phyloP scores from a whole-genome alignment of 768 basidiomycete genomes.

The Tricholoma bakamatsutake region DNA sequence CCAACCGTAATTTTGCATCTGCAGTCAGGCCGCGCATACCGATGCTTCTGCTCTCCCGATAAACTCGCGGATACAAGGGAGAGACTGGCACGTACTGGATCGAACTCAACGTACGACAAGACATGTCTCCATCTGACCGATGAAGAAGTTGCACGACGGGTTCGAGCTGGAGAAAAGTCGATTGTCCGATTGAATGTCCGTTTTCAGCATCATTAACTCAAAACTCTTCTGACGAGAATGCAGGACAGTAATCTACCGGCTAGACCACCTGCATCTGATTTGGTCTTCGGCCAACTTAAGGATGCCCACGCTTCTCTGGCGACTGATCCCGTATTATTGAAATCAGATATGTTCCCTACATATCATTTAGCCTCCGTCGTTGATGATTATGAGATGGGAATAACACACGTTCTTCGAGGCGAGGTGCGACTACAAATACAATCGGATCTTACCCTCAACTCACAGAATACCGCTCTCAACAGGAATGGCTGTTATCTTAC shows the following conservation, averaged over 20 bases:
- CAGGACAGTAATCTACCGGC: slow-evolving; percentile 56
- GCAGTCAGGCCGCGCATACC: slow-evolving; percentile 85
- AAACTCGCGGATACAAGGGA: slow-evolving; percentile 64
- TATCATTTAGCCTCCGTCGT: slow-evolving; percentile 96
- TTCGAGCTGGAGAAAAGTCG: slow-evolving; percentile 69
- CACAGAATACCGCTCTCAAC: background rate
- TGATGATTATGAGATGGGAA: slow-evolving; percentile 94
- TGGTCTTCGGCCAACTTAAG: slow-evolving; percentile 70
- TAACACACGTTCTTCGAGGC: slow-evolving; percentile 92
- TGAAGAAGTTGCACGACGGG: slow-evolving; percentile 74
- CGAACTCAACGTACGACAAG: slow-evolving; percentile 81
- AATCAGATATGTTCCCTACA: slow-evolving; percentile 90
- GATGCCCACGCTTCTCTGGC: slow-evolving; percentile 75
- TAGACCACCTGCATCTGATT: slow-evolving; percentile 48
- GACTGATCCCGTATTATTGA: slow-evolving; percentile 89
- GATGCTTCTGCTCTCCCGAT: slow-evolving; percentile 87
- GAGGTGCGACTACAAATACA: slow-evolving; percentile 48
- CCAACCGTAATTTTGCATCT: background rate
- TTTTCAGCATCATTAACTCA: slow-evolving; percentile 3
- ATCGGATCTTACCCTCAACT: background rate
- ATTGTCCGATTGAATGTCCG: slow-evolving; percentile 86
- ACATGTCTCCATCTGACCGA: slow-evolving; percentile 80
- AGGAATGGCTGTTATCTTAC: slow-evolving; percentile 97
- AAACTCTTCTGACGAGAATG: background rate
- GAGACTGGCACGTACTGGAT: slow-evolving; percentile 65